Base-by-base conservation (phyloP, 768 basidiomycete species). In the Suillus variegatus region DNA sequence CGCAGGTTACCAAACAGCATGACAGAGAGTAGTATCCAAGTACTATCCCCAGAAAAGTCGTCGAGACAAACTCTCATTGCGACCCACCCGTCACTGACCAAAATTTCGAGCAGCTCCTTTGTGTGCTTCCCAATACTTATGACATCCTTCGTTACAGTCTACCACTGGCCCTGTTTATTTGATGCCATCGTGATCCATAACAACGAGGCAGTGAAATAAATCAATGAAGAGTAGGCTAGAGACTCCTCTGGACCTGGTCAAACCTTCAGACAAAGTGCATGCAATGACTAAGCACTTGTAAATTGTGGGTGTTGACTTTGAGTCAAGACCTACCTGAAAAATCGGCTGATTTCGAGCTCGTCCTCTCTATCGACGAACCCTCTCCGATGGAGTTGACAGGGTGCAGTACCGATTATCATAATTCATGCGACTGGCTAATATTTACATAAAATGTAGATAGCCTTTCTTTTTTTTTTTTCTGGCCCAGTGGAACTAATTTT, bases 91-190 rank as follows among this genome's bases (percentile, higher is more conserved):
- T 85, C 32, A 32, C 32, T 32, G 13, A 91, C 89, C 68, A 91
- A 49, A 49, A 22, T 71, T 73, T 91, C 89, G 69, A 93, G 72
- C 44, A 96, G 85, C 74, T 94, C 88, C 65, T 75, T 77, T 0
- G 82, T 84, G 22, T 84, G 22, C 78, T 90, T 94, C 28, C 4
- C 4, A 28, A 28, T 4, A 28, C 4, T 1, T 4, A 28, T 28
- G 44, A 90, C 82, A 70, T 95, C 94, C 80, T 98, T 99, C 46
- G 88, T 85, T 1, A 94, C 79, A 0, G 84, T 77, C 72, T 94
- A 95, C 96, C 96, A 98, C 81, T 1, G 82, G 80, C 2, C 90
- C 90, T 93, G 92, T 73, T 89, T 90, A 64, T 79, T 80, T 2
- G 82, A 71, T 38, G 81, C 79, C 82, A 84, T 82, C 41, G 20